Evolutionary conservation across 2,329 filamentous ascomycete species (phyloP).

Genomic region (Corinectria fuckeliana): DNA sequence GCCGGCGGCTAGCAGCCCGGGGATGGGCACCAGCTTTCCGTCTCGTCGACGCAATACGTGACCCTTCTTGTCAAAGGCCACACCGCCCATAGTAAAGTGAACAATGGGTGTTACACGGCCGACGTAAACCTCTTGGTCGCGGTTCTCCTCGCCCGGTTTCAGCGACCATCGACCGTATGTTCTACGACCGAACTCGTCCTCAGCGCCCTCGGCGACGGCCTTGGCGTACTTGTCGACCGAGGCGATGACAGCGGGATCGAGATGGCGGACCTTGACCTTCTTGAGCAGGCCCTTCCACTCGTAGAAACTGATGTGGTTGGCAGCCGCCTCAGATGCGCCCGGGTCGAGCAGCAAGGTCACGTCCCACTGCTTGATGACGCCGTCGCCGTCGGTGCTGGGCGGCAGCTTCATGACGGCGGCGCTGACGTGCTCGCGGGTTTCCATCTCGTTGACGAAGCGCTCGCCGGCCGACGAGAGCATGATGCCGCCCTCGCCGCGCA

Average conservation of each 20-base stretch:
- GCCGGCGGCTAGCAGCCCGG: slow-evolving; percentile 67
- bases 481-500: slow-evolving; percentile 68
- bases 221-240: slow-evolving; percentile 58
- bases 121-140: slow-evolving; percentile 61
- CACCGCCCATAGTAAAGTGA: slow-evolving; percentile 73
- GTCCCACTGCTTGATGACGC: slow-evolving; percentile 59
- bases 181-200: slow-evolving; percentile 55
- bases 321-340: slow-evolving; percentile 58
- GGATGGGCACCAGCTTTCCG: slow-evolving; percentile 51
- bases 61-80: slow-evolving; percentile 59
- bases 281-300: slow-evolving; percentile 65
- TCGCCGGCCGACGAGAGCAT: slow-evolving; percentile 54
- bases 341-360: slow-evolving; percentile 66
- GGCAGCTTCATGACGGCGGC: slow-evolving; percentile 54
- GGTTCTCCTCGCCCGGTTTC: slow-evolving; percentile 48
- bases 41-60: slow-evolving; percentile 53
- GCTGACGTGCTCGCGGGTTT: slow-evolving; percentile 64
- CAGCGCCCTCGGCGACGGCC: slow-evolving; percentile 46
- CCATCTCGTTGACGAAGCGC: slow-evolving; percentile 68
- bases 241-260: slow-evolving; percentile 48
- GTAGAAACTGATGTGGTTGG: slow-evolving; percentile 67
- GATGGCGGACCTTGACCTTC: slow-evolving; percentile 60
- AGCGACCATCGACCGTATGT: slow-evolving; percentile 64
- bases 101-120: slow-evolving; percentile 68
- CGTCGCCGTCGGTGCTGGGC: slow-evolving; percentile 39